Evolutionary conservation across 805 yeast species (phyloP).

Genomic region (Metschnikowia colocasiae): DNA sequence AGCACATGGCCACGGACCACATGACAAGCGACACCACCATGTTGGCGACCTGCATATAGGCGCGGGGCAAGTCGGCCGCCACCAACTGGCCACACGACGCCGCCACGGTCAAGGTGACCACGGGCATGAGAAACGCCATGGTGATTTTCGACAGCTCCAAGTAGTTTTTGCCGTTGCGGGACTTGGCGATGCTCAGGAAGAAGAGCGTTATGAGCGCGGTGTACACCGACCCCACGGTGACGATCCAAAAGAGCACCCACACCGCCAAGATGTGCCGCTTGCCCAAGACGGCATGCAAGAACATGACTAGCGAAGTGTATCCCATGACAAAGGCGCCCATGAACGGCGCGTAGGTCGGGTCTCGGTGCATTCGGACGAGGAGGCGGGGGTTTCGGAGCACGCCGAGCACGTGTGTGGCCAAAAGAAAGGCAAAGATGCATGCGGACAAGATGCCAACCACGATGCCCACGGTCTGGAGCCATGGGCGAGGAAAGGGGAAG

Average conservation of each 20-base stretch:
- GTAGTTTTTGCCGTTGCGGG: constrained; percentile 24
- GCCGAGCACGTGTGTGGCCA: constrained; percentile 40
- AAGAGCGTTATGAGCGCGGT: constrained; percentile 60
- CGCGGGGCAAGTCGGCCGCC: constrained; percentile 38
- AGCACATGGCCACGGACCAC: constrained; percentile 65
- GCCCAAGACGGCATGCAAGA: constrained; percentile 46
- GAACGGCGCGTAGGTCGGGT: constrained; percentile 52
- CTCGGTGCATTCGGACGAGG: constrained; percentile 21
- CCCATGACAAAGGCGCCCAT: constrained; percentile 87
- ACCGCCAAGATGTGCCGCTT: constrained; percentile 43
- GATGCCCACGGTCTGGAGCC: constrained; percentile 56
- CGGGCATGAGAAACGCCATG: constrained; percentile 63
- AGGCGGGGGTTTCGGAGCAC: constrained; percentile 28
- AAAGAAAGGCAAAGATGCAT: constrained; percentile 42
- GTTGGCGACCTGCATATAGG: constrained; percentile 48
- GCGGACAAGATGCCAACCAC: constrained; percentile 62
- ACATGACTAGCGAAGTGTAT: constrained; percentile 58
- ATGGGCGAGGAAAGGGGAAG: constrained; percentile 61
- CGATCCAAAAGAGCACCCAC: constrained; percentile 75
- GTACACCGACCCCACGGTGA: constrained; percentile 48
- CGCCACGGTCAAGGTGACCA: constrained; percentile 77
- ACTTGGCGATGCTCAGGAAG: constrained; percentile 42
- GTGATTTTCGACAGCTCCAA: constrained; percentile 36
- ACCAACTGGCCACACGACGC: constrained; percentile 67
- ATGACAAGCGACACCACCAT: constrained; percentile 52